These are phyloP conservation scores for Xerocomellus amylosporus DNA, from an alignment of 768 basidiomycete genomes.

Conservation along the genomic window DNA sequence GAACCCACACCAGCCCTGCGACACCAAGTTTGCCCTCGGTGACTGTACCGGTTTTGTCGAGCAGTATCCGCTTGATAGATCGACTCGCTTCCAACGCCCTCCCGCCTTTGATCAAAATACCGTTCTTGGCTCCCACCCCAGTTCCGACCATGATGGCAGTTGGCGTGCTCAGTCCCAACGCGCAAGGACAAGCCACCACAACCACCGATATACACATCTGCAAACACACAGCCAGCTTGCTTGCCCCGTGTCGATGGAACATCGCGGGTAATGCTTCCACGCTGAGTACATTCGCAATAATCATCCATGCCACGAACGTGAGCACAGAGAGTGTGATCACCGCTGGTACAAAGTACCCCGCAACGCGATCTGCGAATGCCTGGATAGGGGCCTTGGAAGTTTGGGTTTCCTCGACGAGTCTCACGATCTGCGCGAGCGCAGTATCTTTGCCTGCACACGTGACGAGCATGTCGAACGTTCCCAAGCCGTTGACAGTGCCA, in stretches of 20 bases:
- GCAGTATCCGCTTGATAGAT: slow-evolving; percentile 72
- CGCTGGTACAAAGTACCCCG: slow-evolving; percentile 91
- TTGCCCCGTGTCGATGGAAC: slow-evolving; percentile 82
- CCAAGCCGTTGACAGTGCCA: slow-evolving; percentile 94
- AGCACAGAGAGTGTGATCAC: slow-evolving; percentile 79
- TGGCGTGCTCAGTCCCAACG: slow-evolving; percentile 92
- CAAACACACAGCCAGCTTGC: slow-evolving; percentile 85
- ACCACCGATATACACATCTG: slow-evolving; percentile 98
- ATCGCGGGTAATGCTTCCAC: slow-evolving; percentile 69
- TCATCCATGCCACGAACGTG: slow-evolving; percentile 84
- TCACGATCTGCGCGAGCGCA: slow-evolving; percentile 93
- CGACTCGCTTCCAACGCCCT: slow-evolving; percentile 90
- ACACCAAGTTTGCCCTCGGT: slow-evolving; percentile 93
- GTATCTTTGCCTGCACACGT: slow-evolving; percentile 96
- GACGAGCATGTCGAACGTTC: slow-evolving; percentile 96
- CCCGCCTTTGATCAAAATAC: slow-evolving; percentile 97
- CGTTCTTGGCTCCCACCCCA: slow-evolving; percentile 93
- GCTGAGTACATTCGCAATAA: slow-evolving; percentile 57
- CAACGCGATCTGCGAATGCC: slow-evolving; percentile 90
- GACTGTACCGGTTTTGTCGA: slow-evolving; percentile 98
- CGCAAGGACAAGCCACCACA: slow-evolving; percentile 98
- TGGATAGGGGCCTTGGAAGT: slow-evolving; percentile 98
- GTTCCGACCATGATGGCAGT: slow-evolving; percentile 99
- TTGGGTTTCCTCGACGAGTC: slow-evolving; percentile 96
- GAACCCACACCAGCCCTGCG: slow-evolving; percentile 72